Percentiles rank a stretch among this genome's conserved stretches.
Conservation (phyloP, 169 alveolate species). For the Plasmodium falciparum region DNA sequence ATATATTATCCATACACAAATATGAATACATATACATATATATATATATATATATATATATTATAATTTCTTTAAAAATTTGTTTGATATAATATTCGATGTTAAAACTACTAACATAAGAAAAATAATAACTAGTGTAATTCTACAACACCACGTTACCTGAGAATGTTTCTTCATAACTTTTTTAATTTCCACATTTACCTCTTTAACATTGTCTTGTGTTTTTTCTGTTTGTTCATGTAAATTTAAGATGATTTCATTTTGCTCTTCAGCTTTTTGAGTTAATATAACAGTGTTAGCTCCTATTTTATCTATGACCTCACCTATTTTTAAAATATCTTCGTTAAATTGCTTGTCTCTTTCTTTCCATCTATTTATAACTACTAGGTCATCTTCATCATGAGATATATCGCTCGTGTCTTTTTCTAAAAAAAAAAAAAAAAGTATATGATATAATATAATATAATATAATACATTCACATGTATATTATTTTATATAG, state of each 20-base stretch:
- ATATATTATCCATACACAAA: no score
- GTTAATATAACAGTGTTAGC: constrained; percentile 50
- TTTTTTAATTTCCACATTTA: constrained; percentile 58
- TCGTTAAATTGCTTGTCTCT: constrained; percentile 83
- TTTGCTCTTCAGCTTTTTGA: constrained; percentile 57
- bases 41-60: neutral
- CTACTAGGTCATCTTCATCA: constrained; percentile 77
- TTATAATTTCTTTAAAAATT: constrained; percentile 27
- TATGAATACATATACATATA: no score
- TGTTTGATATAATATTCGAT: constrained; percentile 31
- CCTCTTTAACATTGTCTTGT: constrained; percentile 77
- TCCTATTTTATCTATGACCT: constrained; percentile 86
- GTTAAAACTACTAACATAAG: constrained; percentile 36
- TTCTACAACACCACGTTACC: constrained; percentile 66
- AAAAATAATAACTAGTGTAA: constrained; percentile 38
- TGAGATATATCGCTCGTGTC: constrained; percentile 74
- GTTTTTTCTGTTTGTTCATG: constrained; percentile 78
- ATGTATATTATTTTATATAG: neutral
- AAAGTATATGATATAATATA: neutral
- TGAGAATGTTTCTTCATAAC: constrained; percentile 63
- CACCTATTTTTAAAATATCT: constrained; percentile 85
- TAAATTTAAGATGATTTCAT: constrained; percentile 76
- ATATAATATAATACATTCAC: neutral
- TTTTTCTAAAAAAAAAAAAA: constrained; percentile 54
- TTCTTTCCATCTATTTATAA: constrained; percentile 81